A percentile compares a stretch with the other conserved stretches of the same genome.
These are phyloP conservation scores for Phytophthora cajani DNA, from an alignment of 352 stramenopile species.

Conservation along the genomic window DNA sequence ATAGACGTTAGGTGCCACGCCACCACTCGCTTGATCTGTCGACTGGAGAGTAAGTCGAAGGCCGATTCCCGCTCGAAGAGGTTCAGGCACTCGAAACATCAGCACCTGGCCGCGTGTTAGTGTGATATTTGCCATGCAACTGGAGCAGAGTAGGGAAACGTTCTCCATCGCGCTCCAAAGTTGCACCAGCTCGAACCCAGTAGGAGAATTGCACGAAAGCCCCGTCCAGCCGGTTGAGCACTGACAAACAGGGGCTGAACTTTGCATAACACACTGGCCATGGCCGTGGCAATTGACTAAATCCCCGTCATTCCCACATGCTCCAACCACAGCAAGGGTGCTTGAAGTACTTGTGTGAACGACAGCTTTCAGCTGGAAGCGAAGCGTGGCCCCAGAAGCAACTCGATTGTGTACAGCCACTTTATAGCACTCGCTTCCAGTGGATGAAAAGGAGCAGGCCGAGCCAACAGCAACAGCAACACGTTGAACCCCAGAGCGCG, in stretches of 20 bases:
- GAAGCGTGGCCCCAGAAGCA: constrained; percentile 52
- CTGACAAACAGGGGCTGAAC: constrained; percentile 44
- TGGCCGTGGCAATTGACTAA: constrained; percentile 56
- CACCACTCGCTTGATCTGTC: constrained; percentile 15
- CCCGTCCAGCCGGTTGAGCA: constrained; percentile 72
- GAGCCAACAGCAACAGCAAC: constrained; percentile 56
- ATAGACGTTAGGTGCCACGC: constrained; percentile 59
- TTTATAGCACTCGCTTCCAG: constrained; percentile 70
- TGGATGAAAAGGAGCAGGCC: constrained; percentile 44
- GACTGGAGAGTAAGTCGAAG: constrained; percentile 40
- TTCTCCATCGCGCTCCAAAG: constrained; percentile 66
- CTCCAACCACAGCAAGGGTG: not conserved
- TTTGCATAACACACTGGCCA: constrained; percentile 54
- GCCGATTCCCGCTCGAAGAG: constrained; percentile 56
- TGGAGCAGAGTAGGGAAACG: constrained; percentile 60
- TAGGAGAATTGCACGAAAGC: constrained; percentile 65
- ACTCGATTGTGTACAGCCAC: constrained; percentile 71
- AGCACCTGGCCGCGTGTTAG: constrained; percentile 55
- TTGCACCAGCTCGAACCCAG: constrained; percentile 57
- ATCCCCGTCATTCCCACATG: constrained; percentile 18
- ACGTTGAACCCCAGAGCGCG: constrained; percentile 31
- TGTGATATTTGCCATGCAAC: constrained; percentile 51
- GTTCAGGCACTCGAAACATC: constrained; percentile 75
- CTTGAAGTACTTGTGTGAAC: constrained; percentile 34
- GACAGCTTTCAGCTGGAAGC: constrained; percentile 51